Evolutionary conservation across 169 alveolate species (phyloP), one percentile per base, ranked within the genome.

Genomic region (Plasmodium gonderi): DNA sequence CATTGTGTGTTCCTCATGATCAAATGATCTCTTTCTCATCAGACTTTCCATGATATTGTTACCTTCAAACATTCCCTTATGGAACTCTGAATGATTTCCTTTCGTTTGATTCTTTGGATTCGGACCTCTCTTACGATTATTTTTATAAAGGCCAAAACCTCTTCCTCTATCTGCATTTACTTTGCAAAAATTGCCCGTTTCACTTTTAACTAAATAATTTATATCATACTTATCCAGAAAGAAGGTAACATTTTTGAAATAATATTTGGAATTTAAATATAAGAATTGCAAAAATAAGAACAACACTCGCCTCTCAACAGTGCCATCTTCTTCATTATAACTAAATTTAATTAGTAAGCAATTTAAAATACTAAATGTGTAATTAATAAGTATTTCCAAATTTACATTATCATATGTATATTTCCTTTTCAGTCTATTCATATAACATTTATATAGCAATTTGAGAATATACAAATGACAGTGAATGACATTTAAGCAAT

Each of bases 191-290:
- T 2, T 69, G 20, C 54, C 54, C 1, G 14, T 45, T 36, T 83
- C 92, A 38, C 69, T 72, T 74, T 83, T 83, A 45, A 87, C 49
- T 45, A 87, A 36, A 75, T 75, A 75, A 33, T 75, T 76, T 75
- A 75, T 87, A 67, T 87, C 87, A 87, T 87, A 87, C 11, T 74
- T 87, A 38, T 87, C 51, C 7, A 87, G 29, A 75, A 87, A 85
- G 20, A 75, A 42, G 40, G 77, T 51, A 44, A 87, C 69, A 75
- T 87, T 87, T 38, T 75, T 75, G 47, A 36, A 87, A 75, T 87
- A 87, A 75, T 87, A 87, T 40, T 87, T 87, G 8, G 93, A 49
- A 78, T 87, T 87, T 33, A 87, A 45, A 38, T 87, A 75, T 12
- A 87, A 45, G 47, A 87, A 87, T 17, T 87, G 77, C n/a, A 64